Evolutionary conservation across 225 moss, liverwort and hornwort species (phyloP), one percentile per base, ranked within the genome.

Genomic region (Lunularia cruciata): DNA sequence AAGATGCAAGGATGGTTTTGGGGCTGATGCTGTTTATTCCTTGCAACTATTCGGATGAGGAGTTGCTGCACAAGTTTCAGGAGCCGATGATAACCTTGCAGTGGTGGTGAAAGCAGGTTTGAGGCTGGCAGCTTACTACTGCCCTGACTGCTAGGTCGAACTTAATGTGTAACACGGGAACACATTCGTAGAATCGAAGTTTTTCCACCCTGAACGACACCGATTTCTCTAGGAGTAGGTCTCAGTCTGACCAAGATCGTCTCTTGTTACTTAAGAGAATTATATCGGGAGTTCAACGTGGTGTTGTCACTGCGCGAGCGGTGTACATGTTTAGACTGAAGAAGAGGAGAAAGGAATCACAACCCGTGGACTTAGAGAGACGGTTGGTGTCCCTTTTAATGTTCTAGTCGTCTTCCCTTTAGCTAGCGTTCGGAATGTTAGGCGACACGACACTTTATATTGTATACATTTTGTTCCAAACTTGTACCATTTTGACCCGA

Each of bases 121-220:
- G 80, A 80, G 80, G 76, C 80, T 73, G 68, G 72, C 72, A 72
- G 72, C 69, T 63, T 60, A 75, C 71, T 52, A 69, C 76, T 76
- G 69, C 76, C 75, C 69, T 40, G 40, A 56, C 69, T 72, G 67
- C 67, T 71, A 71, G 72, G 52, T 74, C 36, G 58, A 61, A 57
- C 53, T 61, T 63, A 39, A 61, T 78, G 46, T 67, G 18, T 28
- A 68, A 72, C 56, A 61, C 68, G 46, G 68, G 76, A 51, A 59
- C 72, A 63, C 37, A 30, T 39, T 55, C 52, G 59, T 65, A 61
- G 39, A 69, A 59, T 53, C 47, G 36, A 69, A 27, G 72, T 63
- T 73, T 68, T 78, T 78, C 62, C 72, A 68, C 78, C 58, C 62
- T 73, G 68, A 68, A 69, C 68, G 28, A 35, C 73, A 54, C 78